phyloP scores from a whole-genome alignment of 1,139 yeast species.

The Scheffersomyces quercinus region DNA sequence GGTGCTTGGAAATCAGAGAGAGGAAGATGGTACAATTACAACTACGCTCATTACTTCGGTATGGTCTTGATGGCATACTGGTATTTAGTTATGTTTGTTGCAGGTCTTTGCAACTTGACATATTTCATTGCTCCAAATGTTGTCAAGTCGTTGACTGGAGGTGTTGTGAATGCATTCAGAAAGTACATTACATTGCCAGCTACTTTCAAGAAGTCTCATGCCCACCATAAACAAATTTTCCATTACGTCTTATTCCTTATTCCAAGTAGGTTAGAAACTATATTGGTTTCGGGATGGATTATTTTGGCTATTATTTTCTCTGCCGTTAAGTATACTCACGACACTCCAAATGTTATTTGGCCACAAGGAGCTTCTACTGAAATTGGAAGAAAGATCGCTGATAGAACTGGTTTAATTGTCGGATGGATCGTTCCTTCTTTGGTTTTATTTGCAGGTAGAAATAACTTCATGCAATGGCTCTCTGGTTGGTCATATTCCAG shows the following conservation, averaged over 20 bases:
- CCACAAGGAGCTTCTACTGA: constrained; percentile 27
- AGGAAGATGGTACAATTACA: constrained; percentile 41
- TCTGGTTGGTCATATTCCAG: constrained; percentile 69
- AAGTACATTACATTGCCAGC: constrained; percentile 43
- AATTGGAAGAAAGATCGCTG: constrained; percentile 57
- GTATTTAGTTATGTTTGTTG: constrained; percentile 42
- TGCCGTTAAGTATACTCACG: constrained; percentile 41
- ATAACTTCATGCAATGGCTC: constrained; percentile 61
- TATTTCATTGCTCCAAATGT: constrained; percentile 37
- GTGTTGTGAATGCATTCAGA: constrained; percentile 28
- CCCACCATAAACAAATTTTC: constrained; percentile 27
- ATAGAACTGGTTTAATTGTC: constrained; percentile 57
- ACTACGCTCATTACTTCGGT: constrained; percentile 51
- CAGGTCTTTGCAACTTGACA: constrained; percentile 40
- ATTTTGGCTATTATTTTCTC: constrained; percentile 44
- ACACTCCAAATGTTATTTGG: constrained; percentile 37
- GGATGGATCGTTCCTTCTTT: constrained; percentile 51
- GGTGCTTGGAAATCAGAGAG: constrained; percentile 40
- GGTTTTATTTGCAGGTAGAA: constrained; percentile 63
- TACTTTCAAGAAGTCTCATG: constrained; percentile 38
- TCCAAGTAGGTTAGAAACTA: constrained; percentile 15
- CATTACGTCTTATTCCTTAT: constrained; percentile 27
- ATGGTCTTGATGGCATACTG: constrained; percentile 50
- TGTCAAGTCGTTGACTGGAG: constrained; percentile 30
- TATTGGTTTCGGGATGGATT: constrained; percentile 39